Evolutionary conservation across 75 land plant genomes (phyloP), one percentile per base, ranked within the genome.

Genomic region (Picea glauca): DNA sequence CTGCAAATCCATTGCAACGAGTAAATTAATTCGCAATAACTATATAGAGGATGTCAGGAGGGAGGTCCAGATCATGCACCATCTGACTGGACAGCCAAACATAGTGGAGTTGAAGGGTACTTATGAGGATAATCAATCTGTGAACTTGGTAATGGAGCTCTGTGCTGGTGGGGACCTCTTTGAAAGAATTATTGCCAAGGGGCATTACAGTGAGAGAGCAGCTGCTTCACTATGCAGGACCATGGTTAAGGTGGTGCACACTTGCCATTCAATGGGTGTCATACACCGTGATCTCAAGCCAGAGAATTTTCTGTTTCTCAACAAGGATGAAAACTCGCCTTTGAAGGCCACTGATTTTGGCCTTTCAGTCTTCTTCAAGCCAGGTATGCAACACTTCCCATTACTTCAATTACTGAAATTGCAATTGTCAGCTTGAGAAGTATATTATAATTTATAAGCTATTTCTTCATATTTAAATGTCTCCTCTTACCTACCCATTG

Each of bases 271-370:
- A 13, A 83, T 90, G 85, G 90, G 90, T 13, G 92, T 90, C 13
- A 90, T 90, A 75, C 91, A 89, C 56, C 58, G 91, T 15, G 91
- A 89, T 56, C 79, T 89, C 68, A 89, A 89, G 87, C 91, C 91
- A n/a, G 91, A 90, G 81, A 90, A 90, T 75, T 90, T 87, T 72
- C 75, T 90, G 73, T 77, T 90, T 13, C 60, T 78, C 72, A 88
- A 62, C 78, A 61, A 67, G 3, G 85, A 76, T 38, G 92, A 90
- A 75, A 80, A 83, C 74, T 85, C 92, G 13, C 86, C 88, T 13
- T 65, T 90, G 63, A 90, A 90, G 80, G 87, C 87, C 60, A 87
- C 87, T n/a, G 91, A 90, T 76, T 90, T 90, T 61, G 91, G 91
- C 3, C 87, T 90, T 70, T 84, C 84, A 43, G 83, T 81, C 17